These are phyloP conservation scores for Aspergillus fijiensis DNA, from an alignment of 2,329 filamentous ascomycete species.

Conservation along the genomic window DNA sequence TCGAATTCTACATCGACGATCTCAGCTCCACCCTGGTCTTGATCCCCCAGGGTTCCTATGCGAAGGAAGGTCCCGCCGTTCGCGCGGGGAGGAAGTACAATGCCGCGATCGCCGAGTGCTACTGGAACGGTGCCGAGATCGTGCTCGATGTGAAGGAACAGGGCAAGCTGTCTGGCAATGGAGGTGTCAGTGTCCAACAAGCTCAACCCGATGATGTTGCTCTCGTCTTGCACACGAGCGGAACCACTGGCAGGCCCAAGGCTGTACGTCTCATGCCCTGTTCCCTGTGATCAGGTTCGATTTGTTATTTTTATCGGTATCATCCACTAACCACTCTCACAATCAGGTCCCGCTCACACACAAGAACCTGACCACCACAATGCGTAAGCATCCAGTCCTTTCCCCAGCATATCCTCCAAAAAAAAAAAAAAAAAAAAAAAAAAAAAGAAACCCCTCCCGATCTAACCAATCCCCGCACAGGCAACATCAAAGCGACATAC, in stretches of 20 bases:
- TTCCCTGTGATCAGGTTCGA: not conserved
- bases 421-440: no score
- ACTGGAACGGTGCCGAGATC: constrained; percentile 71
- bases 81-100: constrained; percentile 75
- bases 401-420: not conserved
- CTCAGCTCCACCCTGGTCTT: constrained; percentile 75
- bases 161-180: constrained; percentile 62
- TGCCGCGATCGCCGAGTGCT: constrained; percentile 82
- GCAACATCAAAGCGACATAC: constrained; percentile 78
- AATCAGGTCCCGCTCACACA: constrained; percentile 71
- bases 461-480: constrained; percentile 35
- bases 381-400: constrained; percentile 55
- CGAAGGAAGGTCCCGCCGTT: constrained; percentile 67
- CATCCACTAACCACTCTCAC: not conserved
- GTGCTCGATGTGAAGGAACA: constrained; percentile 74
- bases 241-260: constrained; percentile 82
- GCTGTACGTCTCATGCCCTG: constrained; percentile 56
- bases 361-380: constrained; percentile 75
- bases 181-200: constrained; percentile 48
- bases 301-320: not conserved
- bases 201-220: constrained; percentile 77
- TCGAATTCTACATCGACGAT: constrained; percentile 90
- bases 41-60: constrained; percentile 69
- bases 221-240: constrained; percentile 78
- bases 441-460: not conserved